These are phyloP conservation scores for Raffaelea arxii DNA, from an alignment of 2,329 filamentous ascomycete species.

Conservation along the genomic window DNA sequence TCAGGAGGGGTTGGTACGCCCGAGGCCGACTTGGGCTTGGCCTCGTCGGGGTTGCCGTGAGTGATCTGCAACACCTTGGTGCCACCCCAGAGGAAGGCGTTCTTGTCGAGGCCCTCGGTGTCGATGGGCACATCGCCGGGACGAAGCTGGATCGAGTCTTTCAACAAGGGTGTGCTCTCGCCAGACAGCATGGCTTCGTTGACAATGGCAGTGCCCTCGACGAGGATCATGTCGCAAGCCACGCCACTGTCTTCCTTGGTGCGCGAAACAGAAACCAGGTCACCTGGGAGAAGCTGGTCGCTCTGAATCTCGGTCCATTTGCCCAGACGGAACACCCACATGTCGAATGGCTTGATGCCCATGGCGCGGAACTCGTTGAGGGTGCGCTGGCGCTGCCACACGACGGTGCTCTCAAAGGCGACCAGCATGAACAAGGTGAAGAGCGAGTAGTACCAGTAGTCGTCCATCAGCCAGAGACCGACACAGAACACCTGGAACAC, in stretches of 20 bases:
- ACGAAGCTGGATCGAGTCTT: constrained; percentile 88
- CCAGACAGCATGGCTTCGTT: constrained; percentile 99
- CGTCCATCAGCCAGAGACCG: constrained; percentile 94
- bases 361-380: constrained; percentile 95
- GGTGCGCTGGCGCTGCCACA: constrained; percentile 96
- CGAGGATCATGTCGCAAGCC: constrained; percentile 90
- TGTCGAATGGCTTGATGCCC: constrained; percentile 97
- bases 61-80: constrained; percentile 96
- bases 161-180: constrained; percentile 91
- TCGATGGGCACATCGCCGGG: constrained; percentile 74
- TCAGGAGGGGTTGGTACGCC: constrained; percentile 81
- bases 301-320: constrained; percentile 85
- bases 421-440: constrained; percentile 99
- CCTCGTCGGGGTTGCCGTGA: constrained; percentile 71
- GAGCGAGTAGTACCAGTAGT: constrained; percentile 99
- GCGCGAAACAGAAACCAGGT: constrained; percentile 82
- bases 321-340: constrained; percentile 80
- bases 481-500: constrained; percentile 99
- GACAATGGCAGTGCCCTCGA: constrained; percentile 93
- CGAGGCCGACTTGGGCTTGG: constrained; percentile 59
- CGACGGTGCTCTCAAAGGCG: constrained; percentile 93
- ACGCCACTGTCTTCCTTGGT: constrained; percentile 97
- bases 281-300: constrained; percentile 85
- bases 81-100: constrained; percentile 89
- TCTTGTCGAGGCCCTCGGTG: constrained; percentile 88